Conservation (phyloP, 805 yeast species). For the Candida sonorensis region DNA sequence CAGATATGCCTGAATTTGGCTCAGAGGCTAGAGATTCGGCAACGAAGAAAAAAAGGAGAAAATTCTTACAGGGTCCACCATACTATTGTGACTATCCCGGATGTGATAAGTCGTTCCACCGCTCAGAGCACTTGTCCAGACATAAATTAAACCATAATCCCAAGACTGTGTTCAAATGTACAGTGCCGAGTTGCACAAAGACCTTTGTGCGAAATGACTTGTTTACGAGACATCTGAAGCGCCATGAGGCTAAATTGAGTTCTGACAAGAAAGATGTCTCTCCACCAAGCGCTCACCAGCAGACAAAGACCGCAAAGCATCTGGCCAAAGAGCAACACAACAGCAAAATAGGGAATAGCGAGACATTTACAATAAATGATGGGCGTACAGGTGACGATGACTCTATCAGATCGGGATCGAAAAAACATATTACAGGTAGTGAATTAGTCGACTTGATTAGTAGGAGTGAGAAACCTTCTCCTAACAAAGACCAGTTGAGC, state of each 20-base stretch:
- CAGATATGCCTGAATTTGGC: no score
- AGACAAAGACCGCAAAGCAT: no score
- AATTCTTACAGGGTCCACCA: slow-evolving; percentile 23
- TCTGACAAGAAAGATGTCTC: no score
- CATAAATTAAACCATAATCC: slow-evolving; percentile 59
- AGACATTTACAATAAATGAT: no score
- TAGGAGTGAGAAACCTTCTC: slow-evolving; percentile 1
- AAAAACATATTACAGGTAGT: not conserved
- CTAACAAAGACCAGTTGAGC: slow-evolving; percentile 7
- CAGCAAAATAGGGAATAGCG: no score
- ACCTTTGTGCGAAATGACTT: slow-evolving; percentile 60
- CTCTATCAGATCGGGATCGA: no score
- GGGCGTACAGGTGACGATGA: no score
- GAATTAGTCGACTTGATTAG: slow-evolving; percentile 1
- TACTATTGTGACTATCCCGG: slow-evolving; percentile 36
- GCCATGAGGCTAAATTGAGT: slow-evolving; percentile 31
- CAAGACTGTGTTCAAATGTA: slow-evolving; percentile 46
- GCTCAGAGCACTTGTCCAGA: slow-evolving; percentile 59
- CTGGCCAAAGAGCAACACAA: no score
- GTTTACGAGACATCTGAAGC: slow-evolving; percentile 36
- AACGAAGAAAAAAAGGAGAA: slow-evolving; percentile 9
- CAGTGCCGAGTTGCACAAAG: slow-evolving; percentile 41
- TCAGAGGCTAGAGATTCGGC: no score
- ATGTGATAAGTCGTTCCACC: slow-evolving; percentile 49
- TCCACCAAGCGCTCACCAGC: no score